phyloP scores from a whole-genome alignment of 352 stramenopile genomes.

The Globisporangium spinosum region DNA sequence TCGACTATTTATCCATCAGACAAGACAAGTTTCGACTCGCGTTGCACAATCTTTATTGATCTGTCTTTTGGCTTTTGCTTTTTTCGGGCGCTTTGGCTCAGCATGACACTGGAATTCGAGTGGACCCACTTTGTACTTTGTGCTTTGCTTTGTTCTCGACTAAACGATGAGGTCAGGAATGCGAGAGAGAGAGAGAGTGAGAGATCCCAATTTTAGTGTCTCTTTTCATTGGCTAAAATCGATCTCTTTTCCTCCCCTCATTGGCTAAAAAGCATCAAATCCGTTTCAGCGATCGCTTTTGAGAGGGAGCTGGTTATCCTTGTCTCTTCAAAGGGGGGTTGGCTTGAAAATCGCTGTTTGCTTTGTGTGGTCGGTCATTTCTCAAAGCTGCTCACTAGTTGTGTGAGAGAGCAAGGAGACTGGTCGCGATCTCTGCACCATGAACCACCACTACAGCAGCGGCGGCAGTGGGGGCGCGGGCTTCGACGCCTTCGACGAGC shows the following conservation, averaged over 20 bases:
- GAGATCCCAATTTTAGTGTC: not conserved
- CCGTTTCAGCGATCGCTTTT: conserved; percentile 6
- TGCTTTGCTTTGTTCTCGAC: not conserved
- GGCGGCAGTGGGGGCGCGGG: conserved; percentile 5
- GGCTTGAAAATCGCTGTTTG: not conserved
- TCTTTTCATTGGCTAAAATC: conserved; percentile 4
- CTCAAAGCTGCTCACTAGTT: not conserved
- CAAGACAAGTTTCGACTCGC: not conserved
- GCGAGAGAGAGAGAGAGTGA: no score
- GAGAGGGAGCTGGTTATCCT: not conserved
- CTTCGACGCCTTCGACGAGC: conserved; percentile 45
- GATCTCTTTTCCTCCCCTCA: not conserved
- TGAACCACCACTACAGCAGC: conserved; percentile 14
- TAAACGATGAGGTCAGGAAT: not conserved
- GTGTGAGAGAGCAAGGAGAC: not conserved
- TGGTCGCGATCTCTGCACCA: not conserved
- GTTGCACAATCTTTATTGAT: not conserved
- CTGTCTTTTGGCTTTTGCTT: not conserved
- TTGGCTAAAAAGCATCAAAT: not conserved
- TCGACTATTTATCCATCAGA: conserved; percentile 1
- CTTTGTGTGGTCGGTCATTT: not conserved
- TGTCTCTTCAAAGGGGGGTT: conserved; percentile 3
- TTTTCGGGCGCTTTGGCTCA: not conserved
- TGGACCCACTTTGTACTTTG: not conserved
- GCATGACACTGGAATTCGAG: not conserved